Base-by-base conservation (phyloP, 257 asterid genomes). In the Penstemon eatonii region DNA sequence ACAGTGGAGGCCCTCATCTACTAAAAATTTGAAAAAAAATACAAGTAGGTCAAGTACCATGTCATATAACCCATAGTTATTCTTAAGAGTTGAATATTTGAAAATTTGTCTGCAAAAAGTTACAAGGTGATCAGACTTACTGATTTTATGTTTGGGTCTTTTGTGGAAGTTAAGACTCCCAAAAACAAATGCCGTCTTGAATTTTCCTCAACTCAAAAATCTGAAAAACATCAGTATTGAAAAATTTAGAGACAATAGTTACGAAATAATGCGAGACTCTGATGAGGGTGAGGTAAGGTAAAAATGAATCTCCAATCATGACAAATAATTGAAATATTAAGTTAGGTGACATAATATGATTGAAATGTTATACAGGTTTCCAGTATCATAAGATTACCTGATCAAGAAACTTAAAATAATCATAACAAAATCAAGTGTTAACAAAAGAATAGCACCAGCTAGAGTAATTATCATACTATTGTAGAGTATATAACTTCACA, bases 51-150 rank as follows among this genome's bases (percentile, higher is more conserved):
- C 15, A 56, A 39, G 40, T 43, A 65, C 19, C 59, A 54, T 11
- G 3, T 56, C 43, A 64, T 60, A n/a, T 39, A 19, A 50, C 19
- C 37, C 76, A 39, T 3, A 55, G 33, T 60, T 45, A 44, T 56
- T 25, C 41, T 19, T 58, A 63, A 56, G 62, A 8, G 55, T 54
- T 40, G 57, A 50, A 15, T 33, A 51, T 65, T 50, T 36, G 43
- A 13, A 3, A 58, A 57, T 38, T 49, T 25, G 46, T 25, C 39
- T 46, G 55, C 73, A 70, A 57, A 58, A 40, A 47, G 39, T 59
- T 36, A 65, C 39, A 50, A 36, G 52, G 66, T 54, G 33, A 51
- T 50, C 63, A 44, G 58, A 76, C 78, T 73, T 73, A 68, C 75
- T 11, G 52, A 46, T 49, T 39, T 55, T 64, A 47, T 56, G 66